Conservation (phyloP, 768 basidiomycete species). For the Lactarius psammicola region DNA sequence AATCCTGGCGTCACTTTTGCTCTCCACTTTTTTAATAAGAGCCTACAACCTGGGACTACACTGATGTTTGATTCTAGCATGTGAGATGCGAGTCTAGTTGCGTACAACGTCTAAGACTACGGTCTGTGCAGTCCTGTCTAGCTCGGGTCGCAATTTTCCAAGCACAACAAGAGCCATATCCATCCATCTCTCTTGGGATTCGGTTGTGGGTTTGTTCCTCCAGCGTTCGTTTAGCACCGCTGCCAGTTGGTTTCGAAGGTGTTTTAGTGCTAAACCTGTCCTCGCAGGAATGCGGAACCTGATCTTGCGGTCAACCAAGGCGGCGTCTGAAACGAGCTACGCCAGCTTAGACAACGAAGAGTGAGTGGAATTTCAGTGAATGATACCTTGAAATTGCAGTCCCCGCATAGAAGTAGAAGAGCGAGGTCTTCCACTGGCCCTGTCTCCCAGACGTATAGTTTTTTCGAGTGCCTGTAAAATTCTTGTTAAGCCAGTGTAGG, state of each 20-base stretch:
- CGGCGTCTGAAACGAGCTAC: slow-evolving; percentile 69
- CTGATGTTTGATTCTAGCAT: not conserved
- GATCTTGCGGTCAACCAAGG: slow-evolving; percentile 83
- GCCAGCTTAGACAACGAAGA: slow-evolving; percentile 1
- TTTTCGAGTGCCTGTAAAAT: slow-evolving; percentile 83
- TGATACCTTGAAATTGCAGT: slow-evolving; percentile 81
- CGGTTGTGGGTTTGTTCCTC: slow-evolving; percentile 56
- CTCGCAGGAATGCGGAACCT: slow-evolving; percentile 68
- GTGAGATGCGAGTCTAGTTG: slow-evolving; percentile 14
- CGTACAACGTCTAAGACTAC: slow-evolving; percentile 21
- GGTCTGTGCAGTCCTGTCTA: slow-evolving; percentile 3
- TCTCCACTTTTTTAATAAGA: not conserved
- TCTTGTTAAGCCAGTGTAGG: not conserved
- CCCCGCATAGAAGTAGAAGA: slow-evolving; percentile 82
- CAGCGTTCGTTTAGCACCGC: slow-evolving; percentile 63
- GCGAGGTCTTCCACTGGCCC: slow-evolving; percentile 84
- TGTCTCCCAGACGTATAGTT: slow-evolving; percentile 90
- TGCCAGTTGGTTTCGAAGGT: slow-evolving; percentile 63
- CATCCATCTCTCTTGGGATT: slow-evolving; percentile 68
- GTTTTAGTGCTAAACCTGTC: slow-evolving; percentile 75
- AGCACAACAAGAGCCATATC: slow-evolving; percentile 64
- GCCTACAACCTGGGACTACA: not conserved
- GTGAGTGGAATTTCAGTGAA: not conserved
- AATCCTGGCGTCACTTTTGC: not conserved
- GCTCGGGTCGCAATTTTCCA: slow-evolving; percentile 44